A percentile compares a stretch with the other conserved stretches of the same genome.
These are phyloP conservation scores for Heliamphora exappendiculata DNA, from an alignment of 148 eudicot genomes.

Conservation along the genomic window DNA sequence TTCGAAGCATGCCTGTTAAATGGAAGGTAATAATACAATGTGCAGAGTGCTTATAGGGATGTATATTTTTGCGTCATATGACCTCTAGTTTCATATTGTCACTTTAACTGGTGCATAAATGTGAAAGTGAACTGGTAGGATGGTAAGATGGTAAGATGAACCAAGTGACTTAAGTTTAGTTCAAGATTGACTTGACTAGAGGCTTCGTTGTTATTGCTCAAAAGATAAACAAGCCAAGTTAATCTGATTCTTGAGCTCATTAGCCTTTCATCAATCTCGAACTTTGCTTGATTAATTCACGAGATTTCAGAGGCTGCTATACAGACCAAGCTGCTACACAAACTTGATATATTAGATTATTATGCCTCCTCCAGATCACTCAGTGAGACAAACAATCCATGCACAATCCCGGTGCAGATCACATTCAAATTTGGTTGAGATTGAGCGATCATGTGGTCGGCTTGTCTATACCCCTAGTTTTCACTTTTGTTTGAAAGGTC, in stretches of 20 bases:
- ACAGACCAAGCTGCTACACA: not conserved
- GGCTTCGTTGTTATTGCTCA: not conserved
- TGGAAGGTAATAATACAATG: not conserved
- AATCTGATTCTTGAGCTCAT: not conserved
- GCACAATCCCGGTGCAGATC: not conserved
- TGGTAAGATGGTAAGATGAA: not conserved
- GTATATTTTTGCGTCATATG: not conserved
- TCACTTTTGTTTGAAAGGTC: not conserved
- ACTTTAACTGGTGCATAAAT: not conserved
- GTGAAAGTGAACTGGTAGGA: not conserved
- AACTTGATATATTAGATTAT: not conserved
- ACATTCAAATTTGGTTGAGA: not conserved
- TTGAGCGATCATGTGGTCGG: not conserved
- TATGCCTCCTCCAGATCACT: not conserved
- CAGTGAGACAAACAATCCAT: not conserved
- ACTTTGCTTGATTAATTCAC: conserved; percentile 2
- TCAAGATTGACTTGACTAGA: not conserved
- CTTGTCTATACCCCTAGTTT: not conserved
- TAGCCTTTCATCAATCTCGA: not conserved
- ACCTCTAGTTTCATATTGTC: not conserved
- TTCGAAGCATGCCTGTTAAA: not conserved
- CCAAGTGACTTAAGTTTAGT: not conserved
- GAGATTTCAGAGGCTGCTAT: not conserved
- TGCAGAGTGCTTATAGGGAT: not conserved
- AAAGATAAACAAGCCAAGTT: conserved; percentile 1